Evolutionary conservation across 148 eudicot genomes (phyloP), one percentile per base, ranked within the genome.

Genomic region (Rhododendron simsii): DNA sequence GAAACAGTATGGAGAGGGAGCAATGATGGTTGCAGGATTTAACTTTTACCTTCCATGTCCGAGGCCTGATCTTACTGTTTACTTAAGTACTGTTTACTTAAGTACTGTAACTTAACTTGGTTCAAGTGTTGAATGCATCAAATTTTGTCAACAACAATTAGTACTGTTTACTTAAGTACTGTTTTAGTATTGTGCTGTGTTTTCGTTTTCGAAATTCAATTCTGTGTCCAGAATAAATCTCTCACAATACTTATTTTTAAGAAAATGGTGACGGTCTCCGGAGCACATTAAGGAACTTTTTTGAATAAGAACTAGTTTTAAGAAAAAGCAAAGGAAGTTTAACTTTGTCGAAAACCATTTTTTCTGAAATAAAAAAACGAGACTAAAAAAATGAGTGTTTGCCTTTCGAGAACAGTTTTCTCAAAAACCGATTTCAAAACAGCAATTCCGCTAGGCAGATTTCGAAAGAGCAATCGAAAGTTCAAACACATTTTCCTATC

Each of bases 21-120:
- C 77, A 78, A 51, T 18, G 20, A 78, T 88, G 85, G 5, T 45
- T 3, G 87, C 89, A 5, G 86, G 91, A 82, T 90, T 76, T 51
- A 90, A 88, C 80, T 86, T 76, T 13, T 90, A 90, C 87, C 87
- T 89, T 33, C 90, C 87, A 1, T 84, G 90, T 57, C 89, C 89
- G 21, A 86, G 84, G 86, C 90, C 90, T 28, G 89, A 88, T 61
- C 85, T 65, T 0, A 67, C n/a, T n/a, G n/a, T n/a, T n/a, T n/a
- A n/a, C n/a, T n/a, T n/a, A n/a, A n/a, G n/a, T n/a, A n/a, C n/a
- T n/a, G n/a, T n/a, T n/a, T n/a, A n/a, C n/a, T n/a, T n/a, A n/a
- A n/a, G n/a, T n/a, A n/a, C n/a, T n/a, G n/a, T n/a, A 77, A 74
- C 33, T 9, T 82, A 20, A 33, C 23, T 50, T 50, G 13, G 14